These are phyloP conservation scores for Xylogone sp. DNA, from an alignment of 2,329 filamentous ascomycete species.

Conservation along the genomic window DNA sequence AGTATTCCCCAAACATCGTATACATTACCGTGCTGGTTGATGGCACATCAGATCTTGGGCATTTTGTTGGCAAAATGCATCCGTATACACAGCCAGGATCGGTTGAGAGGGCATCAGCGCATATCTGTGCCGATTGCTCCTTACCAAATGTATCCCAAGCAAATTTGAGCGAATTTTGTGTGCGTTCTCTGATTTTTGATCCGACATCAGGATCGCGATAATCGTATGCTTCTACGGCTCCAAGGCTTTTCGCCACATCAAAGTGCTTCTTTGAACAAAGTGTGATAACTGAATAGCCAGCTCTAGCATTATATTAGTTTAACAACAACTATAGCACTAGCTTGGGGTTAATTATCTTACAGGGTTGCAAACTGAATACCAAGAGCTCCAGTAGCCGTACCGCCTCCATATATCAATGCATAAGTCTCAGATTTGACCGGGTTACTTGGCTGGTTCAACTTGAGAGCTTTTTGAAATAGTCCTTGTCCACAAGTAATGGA, in stretches of 20 bases:
- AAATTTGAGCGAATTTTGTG: constrained; percentile 31
- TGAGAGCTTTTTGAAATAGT: constrained; percentile 25
- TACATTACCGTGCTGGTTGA: constrained; percentile 6
- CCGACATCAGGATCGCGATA: constrained; percentile 25
- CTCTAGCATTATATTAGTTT: constrained; percentile 13
- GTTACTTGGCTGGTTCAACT: constrained; percentile 18
- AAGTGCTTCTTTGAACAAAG: constrained; percentile 41
- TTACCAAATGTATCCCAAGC: constrained; percentile 31
- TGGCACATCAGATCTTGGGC: constrained; percentile 7
- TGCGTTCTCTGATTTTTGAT: constrained; percentile 30
- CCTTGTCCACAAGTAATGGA: constrained; percentile 28
- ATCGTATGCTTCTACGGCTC: constrained; percentile 42
- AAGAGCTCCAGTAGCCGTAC: constrained; percentile 36
- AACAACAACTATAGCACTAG: too few relatives aligned
- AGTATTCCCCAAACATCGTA: constrained; percentile 9
- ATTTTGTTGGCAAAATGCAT: constrained; percentile 1
- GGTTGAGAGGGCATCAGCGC: not conserved
- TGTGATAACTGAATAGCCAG: constrained; percentile 35
- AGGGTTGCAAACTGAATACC: constrained; percentile 37
- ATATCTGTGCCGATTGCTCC: not conserved
- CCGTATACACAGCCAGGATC: constrained; percentile 31
- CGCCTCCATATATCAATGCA: constrained; percentile 41
- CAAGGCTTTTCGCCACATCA: constrained; percentile 32
- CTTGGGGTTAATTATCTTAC: constrained; percentile 14
- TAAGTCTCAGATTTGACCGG: constrained; percentile 12